These are phyloP conservation scores for Diplodia intermedia DNA, from an alignment of 2,329 filamentous ascomycete genomes.

Conservation along the genomic window DNA sequence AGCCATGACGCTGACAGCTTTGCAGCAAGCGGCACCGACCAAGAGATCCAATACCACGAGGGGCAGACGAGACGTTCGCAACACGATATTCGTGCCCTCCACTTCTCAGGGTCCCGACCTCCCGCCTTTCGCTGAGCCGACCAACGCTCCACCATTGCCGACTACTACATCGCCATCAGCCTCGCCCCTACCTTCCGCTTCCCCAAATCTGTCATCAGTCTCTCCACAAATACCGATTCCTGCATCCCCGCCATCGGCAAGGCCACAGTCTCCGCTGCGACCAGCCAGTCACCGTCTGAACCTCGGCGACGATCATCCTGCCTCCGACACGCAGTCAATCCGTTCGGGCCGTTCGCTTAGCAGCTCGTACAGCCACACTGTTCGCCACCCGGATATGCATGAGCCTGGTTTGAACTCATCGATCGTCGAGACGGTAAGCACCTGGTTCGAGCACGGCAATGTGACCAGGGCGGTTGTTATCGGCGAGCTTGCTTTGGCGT, in stretches of 20 bases:
- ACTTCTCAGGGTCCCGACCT: constrained; percentile 30
- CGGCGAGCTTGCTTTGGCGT: constrained; percentile 88
- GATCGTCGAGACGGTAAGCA: constrained; percentile 89
- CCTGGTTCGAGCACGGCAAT: constrained; percentile 76
- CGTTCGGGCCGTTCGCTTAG: constrained; percentile 84
- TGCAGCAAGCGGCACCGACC: constrained; percentile 64
- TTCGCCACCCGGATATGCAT: constrained; percentile 81
- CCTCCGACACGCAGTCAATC: constrained; percentile 88
- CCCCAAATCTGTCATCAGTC: constrained; percentile 37
- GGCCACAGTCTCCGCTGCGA: constrained; percentile 35
- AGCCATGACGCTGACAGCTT: constrained; percentile 36
- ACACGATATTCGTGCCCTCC: constrained; percentile 77
- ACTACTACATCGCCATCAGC: constrained; percentile 7
- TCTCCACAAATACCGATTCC: constrained; percentile 27
- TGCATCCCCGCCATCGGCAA: constrained; percentile 33
- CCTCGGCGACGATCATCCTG: constrained; percentile 63
- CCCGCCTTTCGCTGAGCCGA: constrained; percentile 33
- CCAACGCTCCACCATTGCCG: constrained; percentile 36
- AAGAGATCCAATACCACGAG: constrained; percentile 73
- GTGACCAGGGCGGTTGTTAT: constrained; percentile 76
- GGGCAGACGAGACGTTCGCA: constrained; percentile 88
- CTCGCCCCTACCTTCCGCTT: constrained; percentile 34
- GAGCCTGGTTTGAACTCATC: constrained; percentile 84
- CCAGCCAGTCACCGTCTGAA: constrained; percentile 34
- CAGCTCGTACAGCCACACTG: constrained; percentile 65